A percentile compares a stretch with the other conserved stretches of the same genome.
These are phyloP conservation scores for Mortierella sp. DNA, from an alignment of 371 early-diverging fungal genomes.

Conservation along the genomic window DNA sequence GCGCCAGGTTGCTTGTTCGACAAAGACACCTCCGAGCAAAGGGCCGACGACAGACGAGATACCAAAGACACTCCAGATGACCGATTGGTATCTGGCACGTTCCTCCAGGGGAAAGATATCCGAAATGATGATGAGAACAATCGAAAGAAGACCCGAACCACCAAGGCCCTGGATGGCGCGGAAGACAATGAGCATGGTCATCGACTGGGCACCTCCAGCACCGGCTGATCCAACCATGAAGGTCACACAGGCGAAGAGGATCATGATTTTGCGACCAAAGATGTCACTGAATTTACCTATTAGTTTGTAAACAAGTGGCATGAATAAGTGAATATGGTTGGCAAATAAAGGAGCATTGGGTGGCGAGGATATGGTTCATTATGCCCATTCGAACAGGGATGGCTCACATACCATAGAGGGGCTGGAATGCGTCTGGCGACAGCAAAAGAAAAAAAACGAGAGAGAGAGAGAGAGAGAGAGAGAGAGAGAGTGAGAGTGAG, in stretches of 20 bases:
- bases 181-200: constrained; percentile 74
- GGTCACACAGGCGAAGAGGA: constrained; percentile 60
- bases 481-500: no score
- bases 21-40: constrained; percentile 64
- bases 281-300: constrained; percentile 66
- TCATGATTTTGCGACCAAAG: constrained; percentile 72
- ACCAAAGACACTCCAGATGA: constrained; percentile 73
- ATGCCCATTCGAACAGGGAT: not conserved
- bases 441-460: not conserved
- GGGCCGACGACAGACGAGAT: constrained; percentile 67
- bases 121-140: constrained; percentile 82
- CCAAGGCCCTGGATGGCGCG: constrained; percentile 75
- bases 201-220: constrained; percentile 66
- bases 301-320: not conserved
- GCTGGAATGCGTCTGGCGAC: constrained; percentile 17
- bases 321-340: not conserved
- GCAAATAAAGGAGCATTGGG: not conserved
- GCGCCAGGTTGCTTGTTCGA: constrained; percentile 61
- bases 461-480: not conserved
- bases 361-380: not conserved
- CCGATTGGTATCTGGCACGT: constrained; percentile 73
- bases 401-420: constrained; percentile 14
- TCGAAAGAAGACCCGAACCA: constrained; percentile 79
- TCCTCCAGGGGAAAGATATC: constrained; percentile 77
- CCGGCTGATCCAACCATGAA: constrained; percentile 66